Conservation (phyloP, 495 filamentous ascomycete genomes). For the Penicillium taxi region DNA sequence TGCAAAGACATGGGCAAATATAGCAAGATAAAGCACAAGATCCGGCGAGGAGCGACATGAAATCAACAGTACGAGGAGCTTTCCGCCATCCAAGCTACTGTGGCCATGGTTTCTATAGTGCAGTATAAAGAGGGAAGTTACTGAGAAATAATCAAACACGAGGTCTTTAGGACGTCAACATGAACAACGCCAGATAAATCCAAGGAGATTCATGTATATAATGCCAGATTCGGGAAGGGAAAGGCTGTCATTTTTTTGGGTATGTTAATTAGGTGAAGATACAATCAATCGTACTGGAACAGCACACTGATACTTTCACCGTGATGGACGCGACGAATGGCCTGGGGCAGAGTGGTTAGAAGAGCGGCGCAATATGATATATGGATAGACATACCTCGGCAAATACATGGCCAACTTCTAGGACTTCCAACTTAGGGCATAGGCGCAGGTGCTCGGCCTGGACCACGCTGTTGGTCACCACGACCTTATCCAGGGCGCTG, state of each 20-base stretch:
- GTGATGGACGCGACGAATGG: conserved; percentile 93
- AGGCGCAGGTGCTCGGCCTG: conserved; percentile 68
- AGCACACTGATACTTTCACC: conserved; percentile 96
- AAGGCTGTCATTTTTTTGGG: conserved; percentile 1
- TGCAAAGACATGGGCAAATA: too few species aligned
- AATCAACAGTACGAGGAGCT: background rate
- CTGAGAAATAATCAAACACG: background rate
- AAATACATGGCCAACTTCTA: conserved; percentile 89
- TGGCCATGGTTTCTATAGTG: conserved; percentile 1
- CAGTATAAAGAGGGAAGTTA: conserved; percentile 1
- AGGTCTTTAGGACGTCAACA: conserved; percentile 1
- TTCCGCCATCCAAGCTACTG: conserved; percentile 1
- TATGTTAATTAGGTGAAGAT: background rate
- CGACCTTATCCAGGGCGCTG: conserved; percentile 77
- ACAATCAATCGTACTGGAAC: conserved; percentile 71
- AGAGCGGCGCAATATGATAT: conserved; percentile 5
- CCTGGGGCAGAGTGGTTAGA: conserved; percentile 40
- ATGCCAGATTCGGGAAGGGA: conserved; percentile 4
- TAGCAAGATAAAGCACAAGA: too few species aligned
- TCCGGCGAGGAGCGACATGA: background rate
- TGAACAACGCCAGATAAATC: conserved; percentile 13
- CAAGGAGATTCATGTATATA: conserved; percentile 16
- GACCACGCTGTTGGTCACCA: conserved; percentile 91
- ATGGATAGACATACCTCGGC: conserved; percentile 57
- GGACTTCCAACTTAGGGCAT: conserved; percentile 81